Evolutionary conservation across 1,284 basidiomycete genomes (phyloP).

Genomic region (Pascua guehoae): DNA sequence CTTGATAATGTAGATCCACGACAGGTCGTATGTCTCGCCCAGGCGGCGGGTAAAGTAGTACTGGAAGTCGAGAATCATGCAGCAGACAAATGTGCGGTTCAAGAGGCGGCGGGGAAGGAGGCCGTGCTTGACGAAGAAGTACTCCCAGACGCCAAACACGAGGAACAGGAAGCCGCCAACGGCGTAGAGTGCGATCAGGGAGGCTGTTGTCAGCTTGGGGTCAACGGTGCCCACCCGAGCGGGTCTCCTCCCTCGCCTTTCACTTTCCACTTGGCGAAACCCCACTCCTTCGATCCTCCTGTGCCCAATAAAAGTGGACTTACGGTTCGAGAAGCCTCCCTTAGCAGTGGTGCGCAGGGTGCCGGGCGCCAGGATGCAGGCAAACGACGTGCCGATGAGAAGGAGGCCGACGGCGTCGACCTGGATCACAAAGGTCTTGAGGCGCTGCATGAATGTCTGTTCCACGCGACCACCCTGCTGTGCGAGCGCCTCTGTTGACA

Average conservation of each 20-base stretch:
- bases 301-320: no score
- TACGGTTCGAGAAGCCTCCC: constrained; percentile 41
- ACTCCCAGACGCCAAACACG: constrained; percentile 46
- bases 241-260: no score
- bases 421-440: constrained; percentile 13
- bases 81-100: constrained; percentile 46
- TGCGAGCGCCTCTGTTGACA: constrained; percentile 11
- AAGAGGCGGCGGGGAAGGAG: constrained; percentile 49
- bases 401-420: constrained; percentile 48
- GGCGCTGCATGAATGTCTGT: constrained; percentile 14
- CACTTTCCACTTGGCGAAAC: no score
- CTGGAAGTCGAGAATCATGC: constrained; percentile 44
- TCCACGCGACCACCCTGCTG: constrained; percentile 9
- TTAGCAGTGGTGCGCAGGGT: constrained; percentile 40
- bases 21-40: constrained; percentile 37
- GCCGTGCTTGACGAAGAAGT: constrained; percentile 42
- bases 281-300: no score
- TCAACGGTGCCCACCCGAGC: constrained; percentile 29
- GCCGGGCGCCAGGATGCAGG: constrained; percentile 47
- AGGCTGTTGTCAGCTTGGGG: constrained; percentile 12
- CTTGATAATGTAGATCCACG: constrained; percentile 45
- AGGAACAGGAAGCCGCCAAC: constrained; percentile 47
- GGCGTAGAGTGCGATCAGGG: constrained; percentile 50
- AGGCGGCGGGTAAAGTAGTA: constrained; percentile 45
- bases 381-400: constrained; percentile 44